Conservation (phyloP, 331 rosid species). For the Malus hybrid region DNA sequence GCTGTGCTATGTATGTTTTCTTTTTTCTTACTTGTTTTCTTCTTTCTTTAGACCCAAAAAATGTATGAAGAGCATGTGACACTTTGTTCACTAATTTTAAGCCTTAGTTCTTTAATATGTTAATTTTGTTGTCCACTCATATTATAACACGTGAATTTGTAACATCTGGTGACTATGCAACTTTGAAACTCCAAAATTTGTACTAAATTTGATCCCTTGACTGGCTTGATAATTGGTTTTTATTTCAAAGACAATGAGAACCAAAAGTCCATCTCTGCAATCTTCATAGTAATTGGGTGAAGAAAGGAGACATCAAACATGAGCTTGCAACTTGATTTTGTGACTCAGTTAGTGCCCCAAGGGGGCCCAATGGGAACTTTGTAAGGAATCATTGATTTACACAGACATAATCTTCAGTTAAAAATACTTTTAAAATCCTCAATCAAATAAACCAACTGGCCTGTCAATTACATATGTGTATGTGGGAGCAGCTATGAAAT, state of each 20-base stretch:
- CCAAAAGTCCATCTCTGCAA: too few relatives aligned
- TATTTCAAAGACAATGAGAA: too few relatives aligned
- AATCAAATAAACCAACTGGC: conserved; percentile 13
- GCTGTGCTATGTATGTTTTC: not conserved
- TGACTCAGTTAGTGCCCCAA: conserved; percentile 10
- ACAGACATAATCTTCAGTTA: conserved; percentile 42
- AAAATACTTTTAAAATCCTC: conserved; percentile 16
- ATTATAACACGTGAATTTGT: too few relatives aligned
- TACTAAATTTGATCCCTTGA: too few relatives aligned
- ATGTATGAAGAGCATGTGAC: not conserved
- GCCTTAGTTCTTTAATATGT: too few relatives aligned
- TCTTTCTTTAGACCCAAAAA: not conserved
- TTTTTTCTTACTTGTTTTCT: not conserved
- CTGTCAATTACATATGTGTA: conserved; percentile 15
- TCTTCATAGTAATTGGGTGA: too few relatives aligned
- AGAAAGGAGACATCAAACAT: too few relatives aligned
- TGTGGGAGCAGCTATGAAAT: conserved; percentile 9
- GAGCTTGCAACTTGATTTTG: not conserved
- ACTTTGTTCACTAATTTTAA: not conserved
- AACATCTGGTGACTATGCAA: too few relatives aligned
- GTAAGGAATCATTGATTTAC: conserved; percentile 29
- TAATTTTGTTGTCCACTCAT: too few relatives aligned
- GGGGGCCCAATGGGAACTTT: conserved; percentile 33
- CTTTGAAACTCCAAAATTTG: too few relatives aligned
- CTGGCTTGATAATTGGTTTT: too few relatives aligned